phyloP scores from a whole-genome alignment of 352 stramenopile species.

The Globisporangium carolinianum region DNA sequence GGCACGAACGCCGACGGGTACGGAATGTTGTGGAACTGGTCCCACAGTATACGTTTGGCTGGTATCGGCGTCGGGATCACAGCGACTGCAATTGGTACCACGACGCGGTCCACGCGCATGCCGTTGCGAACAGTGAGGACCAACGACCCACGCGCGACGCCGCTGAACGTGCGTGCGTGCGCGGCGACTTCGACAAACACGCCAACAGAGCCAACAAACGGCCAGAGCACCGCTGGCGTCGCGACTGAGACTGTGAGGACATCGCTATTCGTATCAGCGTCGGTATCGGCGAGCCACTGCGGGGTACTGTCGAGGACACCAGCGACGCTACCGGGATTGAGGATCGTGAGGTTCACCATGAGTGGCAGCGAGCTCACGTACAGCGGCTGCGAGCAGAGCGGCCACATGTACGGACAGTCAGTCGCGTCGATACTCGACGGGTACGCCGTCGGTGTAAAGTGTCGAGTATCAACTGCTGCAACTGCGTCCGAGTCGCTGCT shows the following conservation, averaged over 20 bases:
- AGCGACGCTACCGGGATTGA: conserved; percentile 52
- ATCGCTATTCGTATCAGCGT: conserved; percentile 31
- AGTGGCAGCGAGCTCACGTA: conserved; percentile 65
- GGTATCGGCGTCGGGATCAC: conserved; percentile 41
- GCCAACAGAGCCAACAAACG: conserved; percentile 62
- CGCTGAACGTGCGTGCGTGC: conserved; percentile 25
- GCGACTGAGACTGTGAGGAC: conserved; percentile 42
- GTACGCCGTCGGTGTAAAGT: conserved; percentile 35
- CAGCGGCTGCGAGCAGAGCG: conserved; percentile 72
- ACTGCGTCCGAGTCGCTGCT: conserved; percentile 1
- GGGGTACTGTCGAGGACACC: conserved; percentile 38
- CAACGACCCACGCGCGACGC: conserved; percentile 33
- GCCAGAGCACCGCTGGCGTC: conserved; percentile 43
- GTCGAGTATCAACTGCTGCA: neutral
- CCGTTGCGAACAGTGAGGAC: conserved; percentile 39
- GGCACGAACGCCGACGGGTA: conserved; percentile 82
- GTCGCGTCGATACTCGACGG: conserved; percentile 61
- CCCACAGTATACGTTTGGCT: conserved; percentile 68
- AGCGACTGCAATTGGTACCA: conserved; percentile 36
- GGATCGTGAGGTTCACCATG: conserved; percentile 82
- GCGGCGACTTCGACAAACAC: conserved; percentile 65
- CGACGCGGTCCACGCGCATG: conserved; percentile 29
- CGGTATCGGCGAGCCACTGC: conserved; percentile 34
- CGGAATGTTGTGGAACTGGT: conserved; percentile 85
- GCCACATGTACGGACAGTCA: conserved; percentile 85